phyloP scores from a whole-genome alignment of 768 basidiomycete species.

The Thelephora ganbajun region DNA sequence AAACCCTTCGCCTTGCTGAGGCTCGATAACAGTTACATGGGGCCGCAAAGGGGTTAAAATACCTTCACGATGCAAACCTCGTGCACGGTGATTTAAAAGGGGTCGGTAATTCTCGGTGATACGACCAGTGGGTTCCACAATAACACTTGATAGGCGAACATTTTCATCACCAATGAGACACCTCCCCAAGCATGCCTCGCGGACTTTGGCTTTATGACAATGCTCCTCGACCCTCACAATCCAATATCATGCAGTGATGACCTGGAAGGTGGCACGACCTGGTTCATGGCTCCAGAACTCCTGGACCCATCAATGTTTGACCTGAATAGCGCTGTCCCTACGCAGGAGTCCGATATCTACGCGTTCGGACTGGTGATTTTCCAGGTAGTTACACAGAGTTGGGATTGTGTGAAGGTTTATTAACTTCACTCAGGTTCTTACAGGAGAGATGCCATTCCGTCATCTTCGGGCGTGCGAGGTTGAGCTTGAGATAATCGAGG shows the following conservation, averaged over 20 bases:
- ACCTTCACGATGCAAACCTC: neutral
- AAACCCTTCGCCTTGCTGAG: neutral
- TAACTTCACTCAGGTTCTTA: neutral
- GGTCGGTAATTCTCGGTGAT: neutral
- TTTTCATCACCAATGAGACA: conserved; percentile 9
- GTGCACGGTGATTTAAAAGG: conserved; percentile 3
- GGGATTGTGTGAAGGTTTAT: neutral
- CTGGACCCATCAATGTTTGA: neutral
- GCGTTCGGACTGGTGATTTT: neutral
- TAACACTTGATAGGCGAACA: conserved; percentile 14
- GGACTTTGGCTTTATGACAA: conserved; percentile 13
- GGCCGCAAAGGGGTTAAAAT: neutral
- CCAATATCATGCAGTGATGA: neutral
- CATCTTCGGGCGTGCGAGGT: neutral
- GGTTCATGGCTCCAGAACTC: neutral
- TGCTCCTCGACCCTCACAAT: neutral
- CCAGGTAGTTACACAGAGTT: neutral
- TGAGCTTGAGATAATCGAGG: neutral
- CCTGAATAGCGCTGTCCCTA: conserved; percentile 1
- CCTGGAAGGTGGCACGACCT: neutral
- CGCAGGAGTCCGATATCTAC: neutral
- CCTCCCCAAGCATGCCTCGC: conserved; percentile 7
- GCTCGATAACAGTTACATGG: neutral
- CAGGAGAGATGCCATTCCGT: neutral
- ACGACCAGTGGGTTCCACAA: too few species aligned